phyloP scores from a whole-genome alignment of 371 early-diverging fungal species.

The Neoconidiobolus thromboides region DNA sequence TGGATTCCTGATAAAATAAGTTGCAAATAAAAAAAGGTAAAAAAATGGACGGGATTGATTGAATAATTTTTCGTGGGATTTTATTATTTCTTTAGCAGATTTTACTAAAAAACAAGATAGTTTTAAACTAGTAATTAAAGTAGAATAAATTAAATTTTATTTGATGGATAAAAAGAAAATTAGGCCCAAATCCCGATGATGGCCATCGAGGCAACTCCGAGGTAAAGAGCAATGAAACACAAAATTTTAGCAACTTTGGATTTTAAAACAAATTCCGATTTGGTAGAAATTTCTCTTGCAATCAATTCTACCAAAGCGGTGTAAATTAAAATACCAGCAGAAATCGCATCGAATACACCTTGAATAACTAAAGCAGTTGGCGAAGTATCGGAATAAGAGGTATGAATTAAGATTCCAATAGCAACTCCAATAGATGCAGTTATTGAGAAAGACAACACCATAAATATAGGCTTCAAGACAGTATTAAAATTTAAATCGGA shows the following conservation, averaged over 20 bases:
- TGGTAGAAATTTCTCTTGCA: constrained; percentile 40
- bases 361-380: constrained; percentile 32
- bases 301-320: constrained; percentile 51
- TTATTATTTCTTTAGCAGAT: too few species aligned
- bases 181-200: constrained; percentile 60
- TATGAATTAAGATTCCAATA: constrained; percentile 47
- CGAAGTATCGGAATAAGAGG: constrained; percentile 31
- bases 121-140: too few species aligned
- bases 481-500: constrained; percentile 18
- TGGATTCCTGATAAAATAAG: too few species aligned
- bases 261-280: constrained; percentile 24
- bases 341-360: constrained; percentile 55
- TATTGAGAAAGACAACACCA: constrained; percentile 19
- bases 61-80: too few species aligned
- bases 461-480: constrained; percentile 15
- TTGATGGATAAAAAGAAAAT: not conserved
- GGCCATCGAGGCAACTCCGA: constrained; percentile 55
- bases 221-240: constrained; percentile 30
- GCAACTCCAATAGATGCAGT: constrained; percentile 65
- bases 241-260: constrained; percentile 16
- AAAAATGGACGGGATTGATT: too few species aligned
- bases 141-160: too few species aligned
- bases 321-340: constrained; percentile 66
- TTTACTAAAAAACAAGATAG: too few species aligned
- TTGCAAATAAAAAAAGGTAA: too few species aligned